Percentiles rank a stretch among this genome's conserved stretches.
These are phyloP conservation scores for Xenoacremonium recifei DNA, from an alignment of 2,329 filamentous ascomycete genomes.

Conservation along the genomic window DNA sequence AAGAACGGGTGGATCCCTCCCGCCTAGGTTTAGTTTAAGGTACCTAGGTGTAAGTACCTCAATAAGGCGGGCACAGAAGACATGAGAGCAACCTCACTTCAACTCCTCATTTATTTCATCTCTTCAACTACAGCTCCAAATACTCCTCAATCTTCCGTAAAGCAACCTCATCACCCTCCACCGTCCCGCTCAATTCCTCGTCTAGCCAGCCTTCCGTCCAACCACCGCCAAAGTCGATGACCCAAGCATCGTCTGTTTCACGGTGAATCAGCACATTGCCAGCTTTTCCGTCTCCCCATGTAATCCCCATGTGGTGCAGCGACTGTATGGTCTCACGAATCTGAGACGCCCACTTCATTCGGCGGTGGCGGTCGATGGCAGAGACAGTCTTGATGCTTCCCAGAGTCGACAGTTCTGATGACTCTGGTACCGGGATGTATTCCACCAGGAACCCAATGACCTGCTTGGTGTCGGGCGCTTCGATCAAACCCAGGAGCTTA, in stretches of 20 bases:
- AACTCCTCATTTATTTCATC: no score
- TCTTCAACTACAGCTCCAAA: no score
- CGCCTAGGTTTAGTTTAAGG: no score
- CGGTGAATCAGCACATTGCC: slow-evolving; percentile 11
- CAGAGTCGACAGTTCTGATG: slow-evolving; percentile 1
- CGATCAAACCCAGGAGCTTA: slow-evolving; percentile 1
- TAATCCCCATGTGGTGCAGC: slow-evolving; percentile 8
- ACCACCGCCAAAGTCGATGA: slow-evolving; percentile 15
- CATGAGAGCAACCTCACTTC: no score
- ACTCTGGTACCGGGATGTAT: neutral
- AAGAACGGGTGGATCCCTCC: neutral
- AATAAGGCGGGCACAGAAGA: no score
- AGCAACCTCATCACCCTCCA: slow-evolving; percentile 12
- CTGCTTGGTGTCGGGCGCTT: neutral
- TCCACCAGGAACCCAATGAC: slow-evolving; percentile 5
- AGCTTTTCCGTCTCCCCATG: slow-evolving; percentile 16
- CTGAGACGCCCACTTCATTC: slow-evolving; percentile 8
- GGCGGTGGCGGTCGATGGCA: neutral
- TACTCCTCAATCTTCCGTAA: slow-evolving; percentile 10
- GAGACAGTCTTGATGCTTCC: slow-evolving; percentile 1
- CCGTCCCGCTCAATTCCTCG: slow-evolving; percentile 4
- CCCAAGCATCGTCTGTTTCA: slow-evolving; percentile 8
- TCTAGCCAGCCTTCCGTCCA: slow-evolving; percentile 13
- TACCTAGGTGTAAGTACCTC: no score
- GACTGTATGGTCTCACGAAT: slow-evolving; percentile 9